Evolutionary conservation across 2,329 filamentous ascomycete genomes (phyloP), one percentile per base, ranked within the genome.

Genomic region (Rhinocladiella similis): DNA sequence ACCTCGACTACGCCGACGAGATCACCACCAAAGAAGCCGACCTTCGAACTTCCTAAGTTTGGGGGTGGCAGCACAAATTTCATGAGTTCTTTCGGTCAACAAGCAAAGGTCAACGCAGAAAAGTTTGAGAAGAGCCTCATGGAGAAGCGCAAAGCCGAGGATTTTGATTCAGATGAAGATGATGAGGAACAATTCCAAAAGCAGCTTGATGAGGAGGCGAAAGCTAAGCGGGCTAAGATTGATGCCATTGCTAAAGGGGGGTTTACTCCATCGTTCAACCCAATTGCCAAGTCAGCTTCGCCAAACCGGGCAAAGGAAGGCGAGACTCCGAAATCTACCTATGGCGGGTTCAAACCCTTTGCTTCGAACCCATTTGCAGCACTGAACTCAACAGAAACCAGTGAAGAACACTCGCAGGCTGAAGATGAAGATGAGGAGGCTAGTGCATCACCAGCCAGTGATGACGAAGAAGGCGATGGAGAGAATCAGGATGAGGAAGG

Each of bases 111-210:
- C 35, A 66, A 68, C 50, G 71, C 77, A 5, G 71, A 73, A 18
- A 69, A 74, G 49, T 67, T 69, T 29, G 72, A 73, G 47, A 73
- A 75, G 43, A 71, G 74, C 46, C 75, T 75, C 45, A 76, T 74
- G 54, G 72, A 70, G 53, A 78, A 78, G 66, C 75, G 77, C 48
- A 80, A 78, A 66, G 75, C 72, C 3, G 77, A 79, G 49, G 77
- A 80, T 19, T 80, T 76, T 57, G 78, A 81, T 60, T 79, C 77
- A 6, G 79, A 80, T 13, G 77, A 80, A 52, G 77, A 80, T 41
- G 76, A 80, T 42, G 75, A 78, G 60, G 77, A 69, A 25, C 72
- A 76, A 46, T 81, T 77, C 74, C 75, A 78, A 54, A 72, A 73
- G 52, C 69, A 70, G 54, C 70, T 80, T 62, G 72, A 72, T 39